A percentile compares a stretch with the other conserved stretches of the same genome.
phyloP scores from a whole-genome alignment of 192 early-diverging fungal genomes.

The Rhizophagus prolifer region DNA sequence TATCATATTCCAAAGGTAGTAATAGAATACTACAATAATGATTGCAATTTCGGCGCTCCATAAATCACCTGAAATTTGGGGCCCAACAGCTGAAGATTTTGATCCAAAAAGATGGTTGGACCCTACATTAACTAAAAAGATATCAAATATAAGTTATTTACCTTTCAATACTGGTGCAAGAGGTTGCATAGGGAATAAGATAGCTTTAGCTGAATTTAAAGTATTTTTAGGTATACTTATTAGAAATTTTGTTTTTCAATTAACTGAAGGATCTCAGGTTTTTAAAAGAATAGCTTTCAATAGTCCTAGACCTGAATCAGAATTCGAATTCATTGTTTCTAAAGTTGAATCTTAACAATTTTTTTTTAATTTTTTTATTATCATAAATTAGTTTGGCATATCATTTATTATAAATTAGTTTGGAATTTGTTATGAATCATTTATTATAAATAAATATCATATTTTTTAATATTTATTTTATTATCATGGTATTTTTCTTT shows the following conservation, averaged over 20 bases:
- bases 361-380: too few relatives aligned
- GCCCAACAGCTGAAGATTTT: conserved; percentile 41
- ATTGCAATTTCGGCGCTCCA: background rate
- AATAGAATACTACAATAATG: background rate
- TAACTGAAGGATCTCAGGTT: background rate
- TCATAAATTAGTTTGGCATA: too few relatives aligned
- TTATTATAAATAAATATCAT: too few relatives aligned
- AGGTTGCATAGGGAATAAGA: conserved; percentile 56
- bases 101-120: conserved; percentile 56
- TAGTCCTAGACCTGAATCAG: background rate
- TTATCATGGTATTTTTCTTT: too few relatives aligned
- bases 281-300: background rate
- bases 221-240: conserved; percentile 35
- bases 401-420: too few relatives aligned
- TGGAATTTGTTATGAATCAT: too few relatives aligned
- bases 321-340: background rate
- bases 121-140: conserved; percentile 28
- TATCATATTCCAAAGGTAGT: conserved; percentile 51
- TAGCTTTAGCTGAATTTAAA: conserved; percentile 59
- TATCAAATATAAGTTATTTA: conserved; percentile 31
- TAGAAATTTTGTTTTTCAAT: conserved; percentile 15
- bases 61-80: background rate
- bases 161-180: conserved; percentile 55
- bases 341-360: background rate
- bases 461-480: too few relatives aligned